phyloP scores from a whole-genome alignment of 257 asterid species.

The Nicotiana undulata region DNA sequence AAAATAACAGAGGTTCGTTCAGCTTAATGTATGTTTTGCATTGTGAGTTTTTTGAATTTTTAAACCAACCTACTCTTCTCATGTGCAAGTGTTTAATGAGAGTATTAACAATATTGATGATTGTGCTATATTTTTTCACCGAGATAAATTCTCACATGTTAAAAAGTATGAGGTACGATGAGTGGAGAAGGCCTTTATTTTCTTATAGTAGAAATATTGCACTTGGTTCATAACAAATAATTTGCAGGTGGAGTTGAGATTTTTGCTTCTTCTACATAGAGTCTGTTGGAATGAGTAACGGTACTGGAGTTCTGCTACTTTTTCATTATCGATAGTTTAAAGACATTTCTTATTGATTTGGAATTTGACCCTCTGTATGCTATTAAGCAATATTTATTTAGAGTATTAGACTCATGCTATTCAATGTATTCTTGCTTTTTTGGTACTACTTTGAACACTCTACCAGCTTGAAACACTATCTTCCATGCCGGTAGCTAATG shows the following conservation, averaged over 20 bases:
- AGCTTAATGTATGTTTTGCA: slow-evolving; percentile 4
- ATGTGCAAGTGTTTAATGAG: slow-evolving; percentile 60
- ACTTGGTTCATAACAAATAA: slow-evolving; percentile 9
- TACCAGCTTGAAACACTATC: no score
- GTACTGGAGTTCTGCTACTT: no score
- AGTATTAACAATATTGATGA: slow-evolving; percentile 57
- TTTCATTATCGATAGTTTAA: no score
- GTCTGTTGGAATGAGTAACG: no score
- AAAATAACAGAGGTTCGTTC: slow-evolving; percentile 81
- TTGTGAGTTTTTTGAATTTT: slow-evolving; percentile 6
- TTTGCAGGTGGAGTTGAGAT: slow-evolving; percentile 89
- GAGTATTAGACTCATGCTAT: no score
- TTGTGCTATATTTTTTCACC: slow-evolving; percentile 97
- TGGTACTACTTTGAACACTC: no score
- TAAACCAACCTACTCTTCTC: slow-evolving; percentile 5
- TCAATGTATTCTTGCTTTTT: no score
- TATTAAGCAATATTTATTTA: no score
- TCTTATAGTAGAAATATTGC: neutral
- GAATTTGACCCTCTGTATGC: no score
- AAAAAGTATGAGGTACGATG: slow-evolving; percentile 84
- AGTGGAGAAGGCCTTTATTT: neutral
- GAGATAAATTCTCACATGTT: slow-evolving; percentile 89
- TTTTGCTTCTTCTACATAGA: no score
- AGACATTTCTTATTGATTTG: no score
- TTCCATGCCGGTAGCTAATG: no score